Evolutionary conservation across 2,329 filamentous ascomycete species (phyloP), one percentile per base, ranked within the genome.

Genomic region (Cytospora mali): DNA sequence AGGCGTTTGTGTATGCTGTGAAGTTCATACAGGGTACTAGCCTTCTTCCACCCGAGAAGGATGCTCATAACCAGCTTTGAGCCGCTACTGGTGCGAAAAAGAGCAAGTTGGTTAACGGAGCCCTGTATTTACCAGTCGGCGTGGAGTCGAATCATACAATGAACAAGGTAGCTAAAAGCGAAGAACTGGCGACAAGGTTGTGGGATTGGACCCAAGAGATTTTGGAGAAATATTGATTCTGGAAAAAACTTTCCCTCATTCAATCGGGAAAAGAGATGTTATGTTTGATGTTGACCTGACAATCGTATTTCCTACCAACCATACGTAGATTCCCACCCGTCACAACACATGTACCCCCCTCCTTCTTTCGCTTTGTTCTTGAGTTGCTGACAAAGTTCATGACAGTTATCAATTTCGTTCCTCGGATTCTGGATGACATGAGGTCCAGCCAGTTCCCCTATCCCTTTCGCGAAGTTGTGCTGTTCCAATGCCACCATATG

Each of bases 1-100:
- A 64, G 42, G 54, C 58, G 0, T 31, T 71, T 6, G 64, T 73
- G 2, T 68, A 69, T 35, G 48, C 48, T 2, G 5, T 39, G 9
- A 67, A 66, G 51, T 51, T 62, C 31, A 0, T 70, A 4, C n/a
- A 63, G 33, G 66, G 70, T 1, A 46, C 59, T 1, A 21, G 23
- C 1, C 49, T 69, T 13, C 52, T 70, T 55, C 61, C 64, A 18
- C 72, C 74, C 1, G 71, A 76, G 42, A 68, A 77, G 62, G 78
- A 77, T 3, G 71, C 71, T 23, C 71, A 75, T 55, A 79, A 72
- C 62, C 74, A 77, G 66, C 66, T 80, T 10, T 81, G 78, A 76
- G 74, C 73, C 4, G 77, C 76, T 1, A 71, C 71, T 2, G 70
- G 67, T 0, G 70, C 64, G 16, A 62, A 62, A 42, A 68, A 53